Conservation (phyloP, 1,139 yeast genomes). For the Kurtzmaniella quercitrusa region DNA sequence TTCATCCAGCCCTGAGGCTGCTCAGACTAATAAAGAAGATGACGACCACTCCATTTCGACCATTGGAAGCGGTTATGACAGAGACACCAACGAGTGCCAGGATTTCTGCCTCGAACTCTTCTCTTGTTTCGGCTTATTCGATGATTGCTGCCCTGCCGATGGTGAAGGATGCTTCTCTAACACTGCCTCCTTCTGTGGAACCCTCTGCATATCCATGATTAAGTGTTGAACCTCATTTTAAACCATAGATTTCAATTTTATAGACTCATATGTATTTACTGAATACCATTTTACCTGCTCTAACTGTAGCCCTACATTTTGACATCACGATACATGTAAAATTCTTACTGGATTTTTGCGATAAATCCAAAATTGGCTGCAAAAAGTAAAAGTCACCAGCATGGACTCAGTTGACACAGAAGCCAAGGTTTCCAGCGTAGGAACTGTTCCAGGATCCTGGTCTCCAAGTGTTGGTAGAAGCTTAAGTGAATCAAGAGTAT, state of each 20-base stretch:
- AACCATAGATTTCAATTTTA: background rate
- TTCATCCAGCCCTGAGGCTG: background rate
- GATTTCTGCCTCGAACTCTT: slow-evolving; percentile 39
- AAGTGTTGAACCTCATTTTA: slow-evolving; percentile 17
- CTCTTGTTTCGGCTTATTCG: slow-evolving; percentile 40
- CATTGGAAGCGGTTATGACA: slow-evolving; percentile 31
- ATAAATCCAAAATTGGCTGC: background rate
- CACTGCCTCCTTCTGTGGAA: slow-evolving; percentile 35
- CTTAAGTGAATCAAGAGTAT: slow-evolving; percentile 2
- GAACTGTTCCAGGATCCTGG: background rate
- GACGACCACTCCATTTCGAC: slow-evolving; percentile 14
- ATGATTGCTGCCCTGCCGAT: slow-evolving; percentile 37
- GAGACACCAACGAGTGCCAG: slow-evolving; percentile 37
- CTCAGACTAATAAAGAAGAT: background rate
- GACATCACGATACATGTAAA: too few species aligned
- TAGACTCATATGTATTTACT: background rate
- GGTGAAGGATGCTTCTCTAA: slow-evolving; percentile 41
- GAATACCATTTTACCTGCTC: background rate
- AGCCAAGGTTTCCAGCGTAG: background rate
- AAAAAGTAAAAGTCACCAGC: background rate
- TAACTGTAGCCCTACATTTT: background rate
- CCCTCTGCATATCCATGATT: slow-evolving; percentile 32
- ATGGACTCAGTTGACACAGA: background rate
- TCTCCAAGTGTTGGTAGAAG: background rate
- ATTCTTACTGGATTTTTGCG: background rate